Conservation (phyloP, 352 stramenopile genomes). For the Phytopythium montanum region DNA sequence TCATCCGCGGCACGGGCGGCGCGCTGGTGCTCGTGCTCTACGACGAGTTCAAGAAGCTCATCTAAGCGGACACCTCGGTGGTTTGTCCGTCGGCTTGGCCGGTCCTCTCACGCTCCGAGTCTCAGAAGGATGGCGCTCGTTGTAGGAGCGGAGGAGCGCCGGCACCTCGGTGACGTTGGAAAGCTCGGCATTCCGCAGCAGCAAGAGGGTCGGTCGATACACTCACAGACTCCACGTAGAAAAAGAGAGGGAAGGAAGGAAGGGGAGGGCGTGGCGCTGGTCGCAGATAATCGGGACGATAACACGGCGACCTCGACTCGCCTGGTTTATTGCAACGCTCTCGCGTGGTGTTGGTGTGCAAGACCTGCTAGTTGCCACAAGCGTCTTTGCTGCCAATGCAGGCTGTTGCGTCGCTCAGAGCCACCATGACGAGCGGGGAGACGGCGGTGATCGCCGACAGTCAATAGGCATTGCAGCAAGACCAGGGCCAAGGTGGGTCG, state of each 20-base stretch:
- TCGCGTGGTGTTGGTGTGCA: neutral
- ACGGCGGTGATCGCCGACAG: no score
- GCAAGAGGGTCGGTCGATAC: neutral
- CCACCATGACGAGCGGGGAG: no score
- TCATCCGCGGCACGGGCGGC: conserved; percentile 98
- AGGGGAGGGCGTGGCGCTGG: conserved; percentile 4
- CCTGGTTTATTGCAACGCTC: conserved; percentile 2
- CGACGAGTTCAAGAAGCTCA: conserved; percentile 97
- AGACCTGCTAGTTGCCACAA: no score
- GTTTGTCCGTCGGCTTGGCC: neutral
- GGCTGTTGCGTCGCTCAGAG: no score
- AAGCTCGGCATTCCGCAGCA: neutral
- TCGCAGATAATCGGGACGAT: conserved; percentile 3
- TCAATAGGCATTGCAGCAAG: no score
- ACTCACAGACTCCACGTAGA: conserved; percentile 1
- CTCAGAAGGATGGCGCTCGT: neutral
- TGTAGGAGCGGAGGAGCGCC: neutral
- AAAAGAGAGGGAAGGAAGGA: conserved; percentile 1
- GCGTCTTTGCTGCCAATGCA: no score
- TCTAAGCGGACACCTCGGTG: conserved; percentile 20
- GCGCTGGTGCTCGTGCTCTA: conserved; percentile 99
- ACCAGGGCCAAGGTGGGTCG: no score
- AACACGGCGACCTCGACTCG: conserved; percentile 6
- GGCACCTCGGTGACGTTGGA: neutral
- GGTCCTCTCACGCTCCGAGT: neutral